Evolutionary conservation across 176 grass and related monocot genomes (phyloP).

Genomic region (Cenchrus americanus): DNA sequence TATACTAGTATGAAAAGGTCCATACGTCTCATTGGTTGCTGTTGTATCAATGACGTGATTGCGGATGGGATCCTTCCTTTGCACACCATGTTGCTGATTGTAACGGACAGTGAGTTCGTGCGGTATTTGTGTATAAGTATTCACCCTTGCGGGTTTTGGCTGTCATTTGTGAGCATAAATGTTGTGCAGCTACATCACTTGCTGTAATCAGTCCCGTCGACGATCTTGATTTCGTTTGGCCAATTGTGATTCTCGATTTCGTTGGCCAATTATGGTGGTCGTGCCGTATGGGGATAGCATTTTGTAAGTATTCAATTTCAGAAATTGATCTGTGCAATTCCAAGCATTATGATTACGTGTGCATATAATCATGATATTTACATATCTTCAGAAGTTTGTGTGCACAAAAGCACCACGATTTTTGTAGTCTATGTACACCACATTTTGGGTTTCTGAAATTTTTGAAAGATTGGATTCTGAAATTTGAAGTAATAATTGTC

Average conservation of each 20-base stretch:
- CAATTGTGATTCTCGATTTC: no score
- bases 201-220: not conserved
- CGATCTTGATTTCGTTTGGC: not conserved
- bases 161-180: slow-evolving; percentile 13
- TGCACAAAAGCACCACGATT: not conserved
- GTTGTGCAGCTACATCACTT: not conserved
- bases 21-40: slow-evolving; percentile 31
- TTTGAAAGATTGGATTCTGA: no score
- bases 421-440: no score
- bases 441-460: no score
- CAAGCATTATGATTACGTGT: not conserved
- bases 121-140: slow-evolving; percentile 38
- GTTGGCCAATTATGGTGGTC: no score
- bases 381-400: not conserved
- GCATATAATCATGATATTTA: not conserved
- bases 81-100: not conserved
- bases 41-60: slow-evolving; percentile 19
- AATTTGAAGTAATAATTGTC: no score
- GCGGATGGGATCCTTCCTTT: not conserved
- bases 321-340: not conserved
- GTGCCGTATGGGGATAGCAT: no score
- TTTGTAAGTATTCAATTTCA: not conserved
- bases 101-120: not conserved
- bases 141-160: slow-evolving; percentile 14
- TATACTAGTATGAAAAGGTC: not conserved